Percentiles rank a stretch among this genome's conserved stretches.
These are phyloP conservation scores for Lactarius vividus DNA, from an alignment of 768 basidiomycete genomes.

Conservation along the genomic window DNA sequence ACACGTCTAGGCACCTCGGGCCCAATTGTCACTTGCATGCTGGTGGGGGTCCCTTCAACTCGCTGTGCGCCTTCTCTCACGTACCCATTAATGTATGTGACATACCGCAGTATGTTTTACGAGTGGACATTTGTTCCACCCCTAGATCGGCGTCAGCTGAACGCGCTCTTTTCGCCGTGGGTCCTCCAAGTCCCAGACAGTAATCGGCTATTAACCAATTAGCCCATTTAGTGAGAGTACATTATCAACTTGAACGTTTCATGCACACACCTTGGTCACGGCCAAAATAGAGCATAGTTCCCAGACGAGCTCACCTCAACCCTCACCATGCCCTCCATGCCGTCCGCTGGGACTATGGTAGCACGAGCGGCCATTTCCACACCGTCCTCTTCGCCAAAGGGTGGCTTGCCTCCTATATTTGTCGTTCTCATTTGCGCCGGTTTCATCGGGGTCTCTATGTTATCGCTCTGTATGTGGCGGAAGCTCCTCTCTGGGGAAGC, in stretches of 20 bases:
- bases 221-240: not conserved
- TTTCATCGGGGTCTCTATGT: not conserved
- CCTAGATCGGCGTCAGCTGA: not conserved
- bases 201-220: not conserved
- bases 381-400: not conserved
- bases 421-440: constrained; percentile 17
- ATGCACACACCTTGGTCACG: not conserved
- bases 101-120: no score
- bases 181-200: not conserved
- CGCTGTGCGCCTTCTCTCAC: no score
- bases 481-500: not conserved
- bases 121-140: no score
- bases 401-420: constrained; percentile 5
- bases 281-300: not conserved
- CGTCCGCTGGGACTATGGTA: not conserved
- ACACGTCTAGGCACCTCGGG: no score
- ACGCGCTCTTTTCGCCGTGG: not conserved
- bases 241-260: not conserved
- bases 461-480: constrained; percentile 16
- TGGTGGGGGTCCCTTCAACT: no score
- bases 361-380: not conserved
- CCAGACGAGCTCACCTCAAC: not conserved
- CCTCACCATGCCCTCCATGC: not conserved
- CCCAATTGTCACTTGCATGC: no score
- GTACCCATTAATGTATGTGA: no score